Conservation (phyloP, 164 flowering plant genomes). For the Cinnamomum chago region DNA sequence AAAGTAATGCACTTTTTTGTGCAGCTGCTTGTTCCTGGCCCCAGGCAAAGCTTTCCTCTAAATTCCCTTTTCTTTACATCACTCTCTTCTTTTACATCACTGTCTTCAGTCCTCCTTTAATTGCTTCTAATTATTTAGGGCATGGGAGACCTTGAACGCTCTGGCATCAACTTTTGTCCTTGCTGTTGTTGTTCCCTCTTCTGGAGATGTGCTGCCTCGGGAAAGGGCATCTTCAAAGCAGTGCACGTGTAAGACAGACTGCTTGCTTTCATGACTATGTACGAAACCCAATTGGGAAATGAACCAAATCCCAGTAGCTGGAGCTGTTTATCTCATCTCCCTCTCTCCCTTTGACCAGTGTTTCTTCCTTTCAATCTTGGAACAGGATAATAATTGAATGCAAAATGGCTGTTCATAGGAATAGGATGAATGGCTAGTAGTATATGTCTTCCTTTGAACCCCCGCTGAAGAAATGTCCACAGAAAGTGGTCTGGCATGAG, state of each 20-base stretch:
- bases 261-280: slow-evolving; percentile 39
- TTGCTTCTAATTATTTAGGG: background rate
- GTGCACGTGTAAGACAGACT: slow-evolving; percentile 67
- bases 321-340: background rate
- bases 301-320: slow-evolving; percentile 32
- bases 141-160: background rate
- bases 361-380: background rate
- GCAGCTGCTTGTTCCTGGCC: background rate
- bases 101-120: background rate
- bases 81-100: too few relatives aligned
- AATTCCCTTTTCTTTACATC: background rate
- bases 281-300: slow-evolving; percentile 9
- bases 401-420: too few relatives aligned
- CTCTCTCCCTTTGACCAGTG: background rate
- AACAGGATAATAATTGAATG: too few relatives aligned
- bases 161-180: background rate
- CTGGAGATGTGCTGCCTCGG: slow-evolving; percentile 42
- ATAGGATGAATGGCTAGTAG: too few relatives aligned
- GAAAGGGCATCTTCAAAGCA: slow-evolving; percentile 56
- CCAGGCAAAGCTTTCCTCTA: slow-evolving; percentile 5
- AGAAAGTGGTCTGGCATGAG: too few relatives aligned
- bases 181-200: slow-evolving; percentile 5
- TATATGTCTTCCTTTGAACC: too few relatives aligned
- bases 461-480: too few relatives aligned
- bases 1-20: slow-evolving; percentile 2